These are phyloP conservation scores for Boletus rex-veris DNA, from an alignment of 768 basidiomycete species.

Conservation along the genomic window DNA sequence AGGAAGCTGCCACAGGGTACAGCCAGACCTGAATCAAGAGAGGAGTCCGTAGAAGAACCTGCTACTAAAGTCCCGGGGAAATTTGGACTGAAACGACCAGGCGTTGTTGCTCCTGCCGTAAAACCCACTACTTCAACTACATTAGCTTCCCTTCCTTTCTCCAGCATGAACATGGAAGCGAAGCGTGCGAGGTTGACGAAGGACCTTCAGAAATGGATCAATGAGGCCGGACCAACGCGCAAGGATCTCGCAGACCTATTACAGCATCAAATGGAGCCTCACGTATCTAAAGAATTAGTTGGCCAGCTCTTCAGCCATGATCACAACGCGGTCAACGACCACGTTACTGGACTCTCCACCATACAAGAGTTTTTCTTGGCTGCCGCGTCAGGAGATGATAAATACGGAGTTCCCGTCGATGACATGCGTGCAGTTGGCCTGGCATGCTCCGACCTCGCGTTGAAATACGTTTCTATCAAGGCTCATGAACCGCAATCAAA, in stretches of 20 bases:
- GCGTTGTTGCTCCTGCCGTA: conserved; percentile 28
- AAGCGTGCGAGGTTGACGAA: conserved; percentile 68
- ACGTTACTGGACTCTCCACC: conserved; percentile 68
- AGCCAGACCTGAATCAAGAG: conserved; percentile 43
- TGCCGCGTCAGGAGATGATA: conserved; percentile 54
- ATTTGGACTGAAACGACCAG: conserved; percentile 45
- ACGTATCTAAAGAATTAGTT: conserved; percentile 71
- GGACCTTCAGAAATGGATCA: conserved; percentile 79
- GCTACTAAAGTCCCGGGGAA: conserved; percentile 35
- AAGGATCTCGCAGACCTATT: conserved; percentile 85
- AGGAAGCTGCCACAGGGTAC: conserved; percentile 66
- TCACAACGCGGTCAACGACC: conserved; percentile 92
- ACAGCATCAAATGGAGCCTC: conserved; percentile 88
- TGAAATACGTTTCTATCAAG: conserved; percentile 93
- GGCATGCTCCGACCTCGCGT: conserved; percentile 84
- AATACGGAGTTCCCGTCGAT: conserved; percentile 41
- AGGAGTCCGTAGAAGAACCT: conserved; percentile 37
- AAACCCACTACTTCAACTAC: conserved; percentile 34
- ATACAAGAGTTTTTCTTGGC: conserved; percentile 74
- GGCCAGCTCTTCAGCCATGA: conserved; percentile 88
- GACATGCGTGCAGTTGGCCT: conserved; percentile 63
- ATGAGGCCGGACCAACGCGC: conserved; percentile 78
- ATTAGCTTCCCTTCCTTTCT: conserved; percentile 34
- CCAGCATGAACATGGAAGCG: conserved; percentile 33
- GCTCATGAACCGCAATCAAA: conserved; percentile 90